A percentile compares a stretch with the other conserved stretches of the same genome.
phyloP scores from a whole-genome alignment of 208 protist species.

The Trichomonas vaginalis region DNA sequence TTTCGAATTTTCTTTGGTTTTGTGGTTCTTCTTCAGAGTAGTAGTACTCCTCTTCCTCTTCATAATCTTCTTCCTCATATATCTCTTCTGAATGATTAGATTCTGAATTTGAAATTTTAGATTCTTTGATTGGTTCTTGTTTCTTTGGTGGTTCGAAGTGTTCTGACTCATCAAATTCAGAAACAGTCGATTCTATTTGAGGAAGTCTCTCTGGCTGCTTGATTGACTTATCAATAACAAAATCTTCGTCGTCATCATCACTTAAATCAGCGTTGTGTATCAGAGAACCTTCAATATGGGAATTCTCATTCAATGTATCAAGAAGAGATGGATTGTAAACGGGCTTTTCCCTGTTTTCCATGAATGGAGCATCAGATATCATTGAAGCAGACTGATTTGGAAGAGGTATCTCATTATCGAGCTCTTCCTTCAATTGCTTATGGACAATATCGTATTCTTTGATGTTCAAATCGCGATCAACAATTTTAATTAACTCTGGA shows the following conservation, averaged over 20 bases:
- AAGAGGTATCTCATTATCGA: neutral
- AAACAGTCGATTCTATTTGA: neutral
- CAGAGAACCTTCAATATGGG: neutral
- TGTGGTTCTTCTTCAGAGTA: neutral
- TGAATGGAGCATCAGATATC: neutral
- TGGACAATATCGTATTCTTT: neutral
- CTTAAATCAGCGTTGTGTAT: neutral
- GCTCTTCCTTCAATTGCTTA: neutral
- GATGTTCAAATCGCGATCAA: neutral
- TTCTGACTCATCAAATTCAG: neutral
- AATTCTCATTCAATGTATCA: neutral
- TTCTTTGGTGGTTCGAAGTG: neutral
- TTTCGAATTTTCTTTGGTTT: neutral
- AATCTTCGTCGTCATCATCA: neutral
- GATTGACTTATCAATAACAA: neutral
- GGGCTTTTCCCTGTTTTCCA: neutral
- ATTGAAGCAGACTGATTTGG: neutral
- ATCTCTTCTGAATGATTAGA: neutral
- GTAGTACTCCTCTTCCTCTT: neutral
- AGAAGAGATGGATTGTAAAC: neutral
- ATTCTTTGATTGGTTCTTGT: neutral
- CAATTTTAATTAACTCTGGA: neutral
- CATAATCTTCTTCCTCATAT: neutral
- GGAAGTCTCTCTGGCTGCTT: neutral
- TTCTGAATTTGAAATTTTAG: neutral